Evolutionary conservation across 139 green algal genomes (phyloP).

Genomic region (Microglena sp.): DNA sequence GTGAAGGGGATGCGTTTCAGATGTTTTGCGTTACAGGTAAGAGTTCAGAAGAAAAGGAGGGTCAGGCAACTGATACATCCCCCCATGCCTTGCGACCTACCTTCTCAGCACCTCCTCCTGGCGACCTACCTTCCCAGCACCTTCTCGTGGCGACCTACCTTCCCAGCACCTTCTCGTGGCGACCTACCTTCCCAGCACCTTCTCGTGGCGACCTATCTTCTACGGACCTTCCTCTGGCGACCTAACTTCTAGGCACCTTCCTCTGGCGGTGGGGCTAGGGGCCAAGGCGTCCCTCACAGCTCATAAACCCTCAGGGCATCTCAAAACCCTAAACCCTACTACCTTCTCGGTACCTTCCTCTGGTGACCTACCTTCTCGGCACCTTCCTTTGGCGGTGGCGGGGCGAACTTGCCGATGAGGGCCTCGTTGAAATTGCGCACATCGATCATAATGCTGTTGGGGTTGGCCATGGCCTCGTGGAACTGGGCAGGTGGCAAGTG

Average conservation of each 20-base stretch:
- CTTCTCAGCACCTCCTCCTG: background rate
- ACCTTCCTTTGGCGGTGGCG: slow-evolving; percentile 9
- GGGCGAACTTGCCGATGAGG: slow-evolving; percentile 38
- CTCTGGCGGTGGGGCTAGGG: too few relatives aligned
- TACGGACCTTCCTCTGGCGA: too few relatives aligned
- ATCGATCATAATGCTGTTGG: slow-evolving; percentile 45
- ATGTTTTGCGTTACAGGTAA: too few relatives aligned
- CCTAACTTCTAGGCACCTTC: too few relatives aligned
- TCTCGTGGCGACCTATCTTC: background rate
- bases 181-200: slow-evolving; percentile 4
- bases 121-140: background rate
- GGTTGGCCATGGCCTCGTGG: slow-evolving; percentile 1
- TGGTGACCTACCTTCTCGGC: slow-evolving; percentile 1
- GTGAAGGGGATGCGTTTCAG: too few relatives aligned
- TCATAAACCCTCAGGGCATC: too few relatives aligned
- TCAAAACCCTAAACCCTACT: too few relatives aligned
- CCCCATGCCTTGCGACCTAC: too few relatives aligned
- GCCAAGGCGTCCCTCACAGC: too few relatives aligned
- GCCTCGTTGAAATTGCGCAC: slow-evolving; percentile 56
- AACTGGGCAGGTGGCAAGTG: background rate
- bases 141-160: background rate
- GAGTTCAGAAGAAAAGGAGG: too few relatives aligned
- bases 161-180: slow-evolving; percentile 1
- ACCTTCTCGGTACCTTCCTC: background rate
- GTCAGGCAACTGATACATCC: too few relatives aligned